phyloP scores from a whole-genome alignment of 2,329 filamentous ascomycete species.

The Calonectria fujianensis region DNA sequence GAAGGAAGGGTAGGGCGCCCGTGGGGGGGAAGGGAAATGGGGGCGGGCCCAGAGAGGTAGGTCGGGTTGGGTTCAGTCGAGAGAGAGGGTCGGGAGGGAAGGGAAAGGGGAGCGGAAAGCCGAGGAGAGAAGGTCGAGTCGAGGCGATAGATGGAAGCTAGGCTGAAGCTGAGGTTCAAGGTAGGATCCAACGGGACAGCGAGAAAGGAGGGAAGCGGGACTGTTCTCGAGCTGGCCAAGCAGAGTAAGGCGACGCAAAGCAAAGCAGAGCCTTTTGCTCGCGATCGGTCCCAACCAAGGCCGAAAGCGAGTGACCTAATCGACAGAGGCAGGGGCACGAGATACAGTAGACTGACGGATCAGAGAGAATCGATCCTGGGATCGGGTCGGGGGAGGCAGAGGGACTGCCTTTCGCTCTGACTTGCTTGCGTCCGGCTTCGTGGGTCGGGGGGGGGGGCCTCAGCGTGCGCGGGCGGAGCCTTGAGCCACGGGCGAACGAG shows the following conservation, averaged over 20 bases:
- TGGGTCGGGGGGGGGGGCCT: constrained; percentile 38
- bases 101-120: constrained; percentile 34
- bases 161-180: constrained; percentile 33
- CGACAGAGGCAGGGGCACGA: constrained; percentile 12
- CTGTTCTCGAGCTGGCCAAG: constrained; percentile 21
- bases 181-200: constrained; percentile 19
- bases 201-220: constrained; percentile 19
- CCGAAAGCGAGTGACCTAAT: constrained; percentile 23
- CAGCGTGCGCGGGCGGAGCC: constrained; percentile 39
- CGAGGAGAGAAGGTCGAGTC: constrained; percentile 33
- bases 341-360: constrained; percentile 29
- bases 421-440: constrained; percentile 40
- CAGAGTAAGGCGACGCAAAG: constrained; percentile 15
- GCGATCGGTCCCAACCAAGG: constrained; percentile 24
- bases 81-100: constrained; percentile 32
- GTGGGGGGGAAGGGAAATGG: constrained; percentile 26
- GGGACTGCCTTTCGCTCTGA: constrained; percentile 25
- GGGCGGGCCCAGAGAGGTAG: constrained; percentile 36
- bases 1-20: constrained; percentile 26
- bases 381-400: constrained; percentile 29
- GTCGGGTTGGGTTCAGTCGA: constrained; percentile 31
- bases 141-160: constrained; percentile 29
- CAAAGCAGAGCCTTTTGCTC: constrained; percentile 18
- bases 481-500: constrained; percentile 38
- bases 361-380: constrained; percentile 27